phyloP scores from a whole-genome alignment of 352 stramenopile genomes.

The Salisapilia sapeloensis region DNA sequence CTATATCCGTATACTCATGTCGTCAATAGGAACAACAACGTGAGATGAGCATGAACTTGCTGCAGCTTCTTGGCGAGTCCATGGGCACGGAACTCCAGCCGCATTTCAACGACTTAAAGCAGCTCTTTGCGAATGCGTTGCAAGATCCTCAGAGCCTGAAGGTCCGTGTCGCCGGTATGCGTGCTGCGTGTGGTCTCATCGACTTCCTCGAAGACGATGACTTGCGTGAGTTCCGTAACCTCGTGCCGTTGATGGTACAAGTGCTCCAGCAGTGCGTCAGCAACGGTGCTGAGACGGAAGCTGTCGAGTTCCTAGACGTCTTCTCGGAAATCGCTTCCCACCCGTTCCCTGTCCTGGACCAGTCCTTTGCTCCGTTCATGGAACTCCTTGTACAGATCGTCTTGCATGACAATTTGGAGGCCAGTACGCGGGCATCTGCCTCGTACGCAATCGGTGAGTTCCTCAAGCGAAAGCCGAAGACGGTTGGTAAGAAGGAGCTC shows the following conservation, averaged over 20 bases:
- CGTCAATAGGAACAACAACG: slow-evolving; percentile 64
- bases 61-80: slow-evolving; percentile 87
- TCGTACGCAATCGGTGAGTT: slow-evolving; percentile 73
- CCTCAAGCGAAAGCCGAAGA: slow-evolving; percentile 82
- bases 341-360: slow-evolving; percentile 71
- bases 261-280: slow-evolving; percentile 74
- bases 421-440: slow-evolving; percentile 60
- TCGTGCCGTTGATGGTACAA: slow-evolving; percentile 73
- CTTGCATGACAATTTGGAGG: slow-evolving; percentile 51
- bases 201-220: slow-evolving; percentile 72
- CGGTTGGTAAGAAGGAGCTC: slow-evolving; percentile 71
- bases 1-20: slow-evolving; percentile 2
- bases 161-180: slow-evolving; percentile 69
- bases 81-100: slow-evolving; percentile 78
- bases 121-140: slow-evolving; percentile 43
- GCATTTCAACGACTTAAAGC: slow-evolving; percentile 70
- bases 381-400: slow-evolving; percentile 74
- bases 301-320: slow-evolving; percentile 77
- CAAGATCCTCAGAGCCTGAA: slow-evolving; percentile 71
- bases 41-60: slow-evolving; percentile 88
- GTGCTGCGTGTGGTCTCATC: slow-evolving; percentile 53
- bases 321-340: slow-evolving; percentile 76
- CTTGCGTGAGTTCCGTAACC: slow-evolving; percentile 42
- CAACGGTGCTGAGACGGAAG: slow-evolving; percentile 53
- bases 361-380: slow-evolving; percentile 63